These are phyloP conservation scores for Cladorrhinum sp. DNA, from an alignment of 2,329 filamentous ascomycete genomes.

Conservation along the genomic window DNA sequence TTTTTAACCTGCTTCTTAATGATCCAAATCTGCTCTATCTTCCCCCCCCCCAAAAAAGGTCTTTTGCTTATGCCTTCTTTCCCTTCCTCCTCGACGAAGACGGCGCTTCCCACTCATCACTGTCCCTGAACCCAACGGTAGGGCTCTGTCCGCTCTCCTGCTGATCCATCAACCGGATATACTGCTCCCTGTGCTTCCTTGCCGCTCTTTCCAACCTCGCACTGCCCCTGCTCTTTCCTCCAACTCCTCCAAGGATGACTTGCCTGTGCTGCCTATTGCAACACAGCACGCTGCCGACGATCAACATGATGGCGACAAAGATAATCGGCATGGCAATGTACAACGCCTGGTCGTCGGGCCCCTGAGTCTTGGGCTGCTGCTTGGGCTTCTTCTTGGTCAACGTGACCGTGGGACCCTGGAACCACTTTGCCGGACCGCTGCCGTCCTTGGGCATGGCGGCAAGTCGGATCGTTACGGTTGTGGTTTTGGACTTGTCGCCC, in stretches of 20 bases:
- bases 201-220: slow-evolving; percentile 31
- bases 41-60: neutral
- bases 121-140: neutral
- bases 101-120: neutral
- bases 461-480: slow-evolving; percentile 43
- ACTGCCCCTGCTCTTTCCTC: slow-evolving; percentile 39
- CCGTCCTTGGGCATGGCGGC: slow-evolving; percentile 36
- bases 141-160: slow-evolving; percentile 23
- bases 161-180: slow-evolving; percentile 45
- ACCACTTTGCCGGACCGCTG: slow-evolving; percentile 23
- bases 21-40: neutral
- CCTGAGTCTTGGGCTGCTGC: slow-evolving; percentile 31
- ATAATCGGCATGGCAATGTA: slow-evolving; percentile 52
- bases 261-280: slow-evolving; percentile 51
- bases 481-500: slow-evolving; percentile 2
- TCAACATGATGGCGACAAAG: slow-evolving; percentile 45
- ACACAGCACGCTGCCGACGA: slow-evolving; percentile 54
- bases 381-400: slow-evolving; percentile 33
- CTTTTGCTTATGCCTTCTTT: neutral
- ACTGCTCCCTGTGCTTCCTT: slow-evolving; percentile 37
- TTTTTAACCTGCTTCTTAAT: too few species aligned
- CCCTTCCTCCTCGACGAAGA: neutral
- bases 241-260: slow-evolving; percentile 51
- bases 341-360: slow-evolving; percentile 41
- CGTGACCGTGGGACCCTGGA: slow-evolving; percentile 40